These are phyloP conservation scores for Ogataea ganodermae DNA, from an alignment of 805 yeast species.

Conservation along the genomic window DNA sequence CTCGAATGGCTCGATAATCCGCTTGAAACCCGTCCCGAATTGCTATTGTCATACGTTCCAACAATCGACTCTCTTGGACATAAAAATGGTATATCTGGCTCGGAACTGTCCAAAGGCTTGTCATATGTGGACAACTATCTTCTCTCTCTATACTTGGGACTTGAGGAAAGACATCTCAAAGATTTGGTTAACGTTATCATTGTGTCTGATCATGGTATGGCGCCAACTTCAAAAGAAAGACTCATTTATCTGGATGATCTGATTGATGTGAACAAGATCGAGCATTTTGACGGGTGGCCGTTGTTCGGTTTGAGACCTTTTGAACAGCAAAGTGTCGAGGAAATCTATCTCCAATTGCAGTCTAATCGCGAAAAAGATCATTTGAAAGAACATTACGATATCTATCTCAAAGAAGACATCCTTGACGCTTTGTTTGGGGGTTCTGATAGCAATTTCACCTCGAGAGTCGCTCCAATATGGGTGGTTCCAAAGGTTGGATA, in stretches of 20 bases:
- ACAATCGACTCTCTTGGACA: constrained; percentile 82
- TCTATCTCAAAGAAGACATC: constrained; percentile 58
- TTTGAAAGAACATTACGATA: constrained; percentile 39
- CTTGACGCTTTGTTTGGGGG: constrained; percentile 60
- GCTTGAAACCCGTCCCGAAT: constrained; percentile 63
- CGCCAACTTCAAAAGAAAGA: constrained; percentile 75
- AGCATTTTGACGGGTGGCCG: constrained; percentile 84
- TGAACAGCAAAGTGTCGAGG: constrained; percentile 40
- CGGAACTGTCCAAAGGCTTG: constrained; percentile 54
- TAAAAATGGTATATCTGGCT: constrained; percentile 65
- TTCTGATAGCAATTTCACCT: constrained; percentile 41
- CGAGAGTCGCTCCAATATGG: constrained; percentile 84
- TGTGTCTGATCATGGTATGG: constrained; percentile 94
- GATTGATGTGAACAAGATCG: constrained; percentile 53
- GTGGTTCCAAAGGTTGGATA: constrained; percentile 82
- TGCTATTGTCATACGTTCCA: constrained; percentile 77
- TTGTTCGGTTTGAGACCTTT: constrained; percentile 71
- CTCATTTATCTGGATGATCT: constrained; percentile 73
- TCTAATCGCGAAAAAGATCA: constrained; percentile 34
- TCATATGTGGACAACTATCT: constrained; percentile 67
- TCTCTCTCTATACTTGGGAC: constrained; percentile 46
- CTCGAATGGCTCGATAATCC: constrained; percentile 67
- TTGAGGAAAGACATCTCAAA: constrained; percentile 56
- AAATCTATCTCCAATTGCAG: constrained; percentile 47
- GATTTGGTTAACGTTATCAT: constrained; percentile 72